phyloP scores from a whole-genome alignment of 2,329 filamentous ascomycete genomes.

The Neobulgaria alba region DNA sequence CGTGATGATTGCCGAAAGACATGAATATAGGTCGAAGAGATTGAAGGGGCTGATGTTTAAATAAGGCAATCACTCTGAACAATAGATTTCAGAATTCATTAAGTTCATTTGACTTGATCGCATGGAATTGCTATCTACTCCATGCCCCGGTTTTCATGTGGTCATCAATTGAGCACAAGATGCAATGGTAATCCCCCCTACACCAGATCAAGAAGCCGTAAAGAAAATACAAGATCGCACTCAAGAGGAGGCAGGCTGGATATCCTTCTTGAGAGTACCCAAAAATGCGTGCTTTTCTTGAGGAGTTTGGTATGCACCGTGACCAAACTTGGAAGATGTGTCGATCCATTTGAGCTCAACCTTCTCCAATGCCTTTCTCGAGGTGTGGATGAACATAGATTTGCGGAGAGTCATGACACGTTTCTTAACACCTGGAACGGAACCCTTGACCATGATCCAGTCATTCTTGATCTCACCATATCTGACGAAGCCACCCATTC shows the following conservation, averaged over 20 bases:
- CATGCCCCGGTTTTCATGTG: constrained; percentile 13
- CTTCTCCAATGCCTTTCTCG: constrained; percentile 94
- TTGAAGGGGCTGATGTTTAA: constrained; percentile 1
- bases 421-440: constrained; percentile 98
- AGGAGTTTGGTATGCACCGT: constrained; percentile 98
- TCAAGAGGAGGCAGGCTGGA: constrained; percentile 44
- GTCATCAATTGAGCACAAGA: constrained; percentile 22
- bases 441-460: constrained; percentile 96
- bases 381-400: constrained; percentile 97
- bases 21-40: too few species aligned
- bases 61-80: background rate
- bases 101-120: constrained; percentile 21
- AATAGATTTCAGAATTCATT: background rate
- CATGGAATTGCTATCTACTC: constrained; percentile 23
- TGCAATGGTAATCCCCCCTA: constrained; percentile 21
- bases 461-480: constrained; percentile 99
- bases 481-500: constrained; percentile 97
- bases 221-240: constrained; percentile 30
- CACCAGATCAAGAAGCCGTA: constrained; percentile 24
- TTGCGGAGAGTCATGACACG: constrained; percentile 97
- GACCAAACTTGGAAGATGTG: constrained; percentile 98
- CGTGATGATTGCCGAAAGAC: too few species aligned
- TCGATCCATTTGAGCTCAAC: constrained; percentile 99
- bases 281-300: constrained; percentile 97
- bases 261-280: constrained; percentile 99